Conservation (phyloP, 2,329 filamentous ascomycete species). For the Colletotrichum sp. region DNA sequence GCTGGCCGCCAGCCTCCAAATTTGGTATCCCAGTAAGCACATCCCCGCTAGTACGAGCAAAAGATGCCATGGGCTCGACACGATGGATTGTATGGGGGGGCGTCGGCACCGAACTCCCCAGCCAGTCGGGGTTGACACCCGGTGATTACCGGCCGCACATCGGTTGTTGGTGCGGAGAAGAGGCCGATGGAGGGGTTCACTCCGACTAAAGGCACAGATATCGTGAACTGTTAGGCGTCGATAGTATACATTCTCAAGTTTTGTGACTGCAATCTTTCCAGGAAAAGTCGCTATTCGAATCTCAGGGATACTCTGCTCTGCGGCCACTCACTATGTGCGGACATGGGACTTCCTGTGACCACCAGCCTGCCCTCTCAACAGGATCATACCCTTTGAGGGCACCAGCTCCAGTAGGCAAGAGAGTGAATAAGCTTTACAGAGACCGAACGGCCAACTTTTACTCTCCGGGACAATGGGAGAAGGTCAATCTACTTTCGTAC, state of each 20-base stretch:
- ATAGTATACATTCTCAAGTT: neutral
- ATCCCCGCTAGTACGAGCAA: neutral
- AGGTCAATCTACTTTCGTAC: slow-evolving; percentile 23
- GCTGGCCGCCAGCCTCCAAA: neutral
- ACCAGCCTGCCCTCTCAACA: slow-evolving; percentile 7
- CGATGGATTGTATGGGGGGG: neutral
- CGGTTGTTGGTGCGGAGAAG: neutral
- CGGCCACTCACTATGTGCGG: neutral
- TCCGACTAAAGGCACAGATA: neutral
- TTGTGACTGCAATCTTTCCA: accelerated
- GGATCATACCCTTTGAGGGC: slow-evolving; percentile 4
- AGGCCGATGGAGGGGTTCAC: neutral
- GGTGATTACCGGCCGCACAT: neutral
- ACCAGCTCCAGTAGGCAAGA: slow-evolving; percentile 9
- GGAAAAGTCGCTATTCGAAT: neutral
- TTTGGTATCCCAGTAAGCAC: neutral
- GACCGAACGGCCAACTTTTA: slow-evolving; percentile 25
- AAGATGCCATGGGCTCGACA: neutral
- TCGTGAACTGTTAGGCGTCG: neutral
- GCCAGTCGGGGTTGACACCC: neutral
- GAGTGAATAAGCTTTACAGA: slow-evolving; percentile 18
- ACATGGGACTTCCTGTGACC: neutral
- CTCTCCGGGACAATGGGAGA: slow-evolving; percentile 26
- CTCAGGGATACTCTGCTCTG: too few relatives aligned
- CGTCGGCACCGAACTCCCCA: slow-evolving; percentile 1